Evolutionary conservation across 257 asterid genomes (phyloP), one percentile per base, ranked within the genome.

Genomic region (Galeopsis tetrahit): DNA sequence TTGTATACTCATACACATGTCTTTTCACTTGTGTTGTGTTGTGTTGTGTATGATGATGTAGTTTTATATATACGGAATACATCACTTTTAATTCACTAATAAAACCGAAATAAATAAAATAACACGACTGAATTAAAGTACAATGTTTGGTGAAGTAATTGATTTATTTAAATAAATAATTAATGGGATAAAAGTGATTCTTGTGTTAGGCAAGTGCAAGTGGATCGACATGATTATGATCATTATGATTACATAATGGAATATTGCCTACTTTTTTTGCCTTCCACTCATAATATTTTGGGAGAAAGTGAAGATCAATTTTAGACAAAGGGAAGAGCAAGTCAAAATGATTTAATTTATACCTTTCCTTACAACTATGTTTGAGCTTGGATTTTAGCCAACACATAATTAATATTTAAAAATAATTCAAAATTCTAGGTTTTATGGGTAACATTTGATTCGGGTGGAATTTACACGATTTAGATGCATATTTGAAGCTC

Each of bases 151-250:
- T 55, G 61, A 49, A n/a, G 5, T 48, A 13, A 48, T n/a, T 48
- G 7, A n/a, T 49, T n/a, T 49, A n/a, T n/a, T 49, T 49, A 49
- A 4, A 0, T 5, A 59, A 74, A 61, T 15, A 4, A 32, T 52
- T 32, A 42, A 68, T 67, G 42, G 32, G 73, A 33, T 31, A 56
- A 17, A n/a, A 44, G 32, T 52, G 80, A 48, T 66, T 58, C 80
- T 60, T 76, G 77, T 69, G 84, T 71, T 75, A 66, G 84, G 82
- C 69, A 70, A 64, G 28, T 21, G 82, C 69, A 70, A 69, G 80
- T 82, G 72, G 80, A n/a, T n/a, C n/a, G n/a, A 62, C 63, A 80
- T 61, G 49, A 57, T 64, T 58, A 82, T 82, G 81, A 68, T 72
- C 71, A 60, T 49, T 48, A 44, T 10, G 51, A 49, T 43, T 66